Conservation (phyloP, 192 early-diverging fungal genomes). For the Mortierella hygrophila region DNA sequence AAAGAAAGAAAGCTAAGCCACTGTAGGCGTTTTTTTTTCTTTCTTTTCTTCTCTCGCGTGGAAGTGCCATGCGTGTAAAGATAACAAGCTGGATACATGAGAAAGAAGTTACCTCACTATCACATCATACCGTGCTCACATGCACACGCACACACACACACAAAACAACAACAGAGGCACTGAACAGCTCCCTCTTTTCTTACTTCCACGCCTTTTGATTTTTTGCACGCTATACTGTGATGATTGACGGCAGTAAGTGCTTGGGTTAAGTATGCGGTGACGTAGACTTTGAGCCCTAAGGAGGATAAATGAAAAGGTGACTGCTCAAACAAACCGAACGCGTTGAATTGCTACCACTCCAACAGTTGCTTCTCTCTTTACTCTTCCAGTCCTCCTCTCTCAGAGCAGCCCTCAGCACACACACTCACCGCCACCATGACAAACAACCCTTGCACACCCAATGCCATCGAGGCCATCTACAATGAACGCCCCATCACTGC, state of each 20-base stretch:
- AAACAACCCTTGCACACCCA: slow-evolving; percentile 30
- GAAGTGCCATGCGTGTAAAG: neutral
- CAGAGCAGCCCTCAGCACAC: neutral
- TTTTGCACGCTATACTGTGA: too few relatives aligned
- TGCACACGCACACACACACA: neutral
- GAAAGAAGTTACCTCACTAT: neutral
- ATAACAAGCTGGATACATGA: too few relatives aligned
- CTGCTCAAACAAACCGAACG: slow-evolving; percentile 8
- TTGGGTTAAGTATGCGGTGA: too few relatives aligned
- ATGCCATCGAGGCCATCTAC: slow-evolving; percentile 57
- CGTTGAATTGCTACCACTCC: neutral
- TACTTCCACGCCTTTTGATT: too few relatives aligned
- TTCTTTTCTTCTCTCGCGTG: neutral
- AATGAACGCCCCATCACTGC: slow-evolving; percentile 34
- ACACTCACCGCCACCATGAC: slow-evolving; percentile 13
- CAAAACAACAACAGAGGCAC: neutral
- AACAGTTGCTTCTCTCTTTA: neutral
- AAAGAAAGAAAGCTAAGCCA: neutral
- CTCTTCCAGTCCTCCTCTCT: neutral
- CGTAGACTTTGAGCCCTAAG: too few relatives aligned
- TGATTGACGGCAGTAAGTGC: too few relatives aligned
- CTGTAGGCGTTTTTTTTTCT: neutral
- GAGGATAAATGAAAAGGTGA: neutral
- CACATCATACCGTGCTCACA: neutral
- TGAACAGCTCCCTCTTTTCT: neutral